Conservation (phyloP, 257 asterid genomes). For the Solanum habrochaites region DNA sequence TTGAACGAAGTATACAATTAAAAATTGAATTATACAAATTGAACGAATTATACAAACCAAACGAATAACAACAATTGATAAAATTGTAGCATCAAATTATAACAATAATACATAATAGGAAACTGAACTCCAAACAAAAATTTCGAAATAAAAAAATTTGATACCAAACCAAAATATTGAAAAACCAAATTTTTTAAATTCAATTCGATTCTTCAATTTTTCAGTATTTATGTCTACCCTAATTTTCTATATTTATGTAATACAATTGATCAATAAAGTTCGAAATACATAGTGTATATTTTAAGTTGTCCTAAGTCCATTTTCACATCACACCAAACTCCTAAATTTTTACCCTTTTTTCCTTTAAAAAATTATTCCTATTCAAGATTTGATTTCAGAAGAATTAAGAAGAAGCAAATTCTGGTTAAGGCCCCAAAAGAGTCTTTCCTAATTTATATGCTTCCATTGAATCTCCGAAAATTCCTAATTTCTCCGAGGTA, state of each 20-base stretch:
- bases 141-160: too few species aligned
- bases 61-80: rapidly evolving
- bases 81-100: too few species aligned
- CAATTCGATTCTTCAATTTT: too few species aligned
- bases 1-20: neutral
- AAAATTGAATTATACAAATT: too few species aligned
- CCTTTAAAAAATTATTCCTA: neutral
- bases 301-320: neutral
- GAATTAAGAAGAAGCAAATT: neutral
- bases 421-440: neutral
- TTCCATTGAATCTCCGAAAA: conserved; percentile 3
- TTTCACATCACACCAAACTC: neutral
- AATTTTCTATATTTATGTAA: too few species aligned
- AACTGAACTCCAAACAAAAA: too few species aligned
- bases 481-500: conserved; percentile 19
- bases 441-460: neutral
- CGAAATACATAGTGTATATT: neutral
- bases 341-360: neutral
- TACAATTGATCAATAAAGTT: neutral
- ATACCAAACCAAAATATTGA: too few species aligned
- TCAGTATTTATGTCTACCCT: too few species aligned
- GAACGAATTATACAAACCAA: neutral
- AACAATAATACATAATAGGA: too few species aligned
- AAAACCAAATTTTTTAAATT: rapidly evolving
- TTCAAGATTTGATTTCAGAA: neutral